Evolutionary conservation across 768 basidiomycete species (phyloP).

Genomic region (Polyporus arcularius): DNA sequence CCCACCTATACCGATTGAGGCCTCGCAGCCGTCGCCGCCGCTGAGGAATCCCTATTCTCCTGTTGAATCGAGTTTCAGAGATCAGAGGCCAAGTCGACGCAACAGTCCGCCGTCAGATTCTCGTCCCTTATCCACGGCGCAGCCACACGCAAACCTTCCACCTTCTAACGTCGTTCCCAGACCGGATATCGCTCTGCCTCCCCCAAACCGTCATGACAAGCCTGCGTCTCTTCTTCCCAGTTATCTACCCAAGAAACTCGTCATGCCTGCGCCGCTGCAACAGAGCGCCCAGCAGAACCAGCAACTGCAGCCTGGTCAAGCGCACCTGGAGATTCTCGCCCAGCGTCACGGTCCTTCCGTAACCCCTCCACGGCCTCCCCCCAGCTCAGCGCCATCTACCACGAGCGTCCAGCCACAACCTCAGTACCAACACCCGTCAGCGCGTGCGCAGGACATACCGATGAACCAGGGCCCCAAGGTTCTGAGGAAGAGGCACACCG

Average conservation of each 20-base stretch:
- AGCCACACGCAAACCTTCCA: neutral
- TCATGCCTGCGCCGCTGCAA: constrained; percentile 75
- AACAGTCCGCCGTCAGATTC: neutral
- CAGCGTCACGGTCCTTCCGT: constrained; percentile 14
- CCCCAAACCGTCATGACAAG: constrained; percentile 1
- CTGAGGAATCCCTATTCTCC: constrained; percentile 15
- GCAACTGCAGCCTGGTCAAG: neutral
- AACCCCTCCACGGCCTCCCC: neutral
- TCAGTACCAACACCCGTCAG: constrained; percentile 7
- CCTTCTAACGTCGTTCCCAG: constrained; percentile 5
- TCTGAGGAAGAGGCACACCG: constrained; percentile 28
- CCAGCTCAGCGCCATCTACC: neutral
- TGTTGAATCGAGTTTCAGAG: neutral
- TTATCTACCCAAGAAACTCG: constrained; percentile 63
- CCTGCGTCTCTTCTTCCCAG: constrained; percentile 20
- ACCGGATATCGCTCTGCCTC: constrained; percentile 21
- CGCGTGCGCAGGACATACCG: constrained; percentile 26
- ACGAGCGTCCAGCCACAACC: neutral
- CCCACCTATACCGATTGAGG: neutral
- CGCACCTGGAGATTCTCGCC: constrained; percentile 16
- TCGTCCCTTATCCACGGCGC: neutral
- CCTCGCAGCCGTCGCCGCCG: constrained; percentile 7
- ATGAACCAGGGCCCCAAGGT: constrained; percentile 26
- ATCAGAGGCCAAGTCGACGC: neutral
- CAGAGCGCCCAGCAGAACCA: constrained; percentile 18